Conservation (phyloP, 1,139 yeast species). For the Kodamaea ohmeri region DNA sequence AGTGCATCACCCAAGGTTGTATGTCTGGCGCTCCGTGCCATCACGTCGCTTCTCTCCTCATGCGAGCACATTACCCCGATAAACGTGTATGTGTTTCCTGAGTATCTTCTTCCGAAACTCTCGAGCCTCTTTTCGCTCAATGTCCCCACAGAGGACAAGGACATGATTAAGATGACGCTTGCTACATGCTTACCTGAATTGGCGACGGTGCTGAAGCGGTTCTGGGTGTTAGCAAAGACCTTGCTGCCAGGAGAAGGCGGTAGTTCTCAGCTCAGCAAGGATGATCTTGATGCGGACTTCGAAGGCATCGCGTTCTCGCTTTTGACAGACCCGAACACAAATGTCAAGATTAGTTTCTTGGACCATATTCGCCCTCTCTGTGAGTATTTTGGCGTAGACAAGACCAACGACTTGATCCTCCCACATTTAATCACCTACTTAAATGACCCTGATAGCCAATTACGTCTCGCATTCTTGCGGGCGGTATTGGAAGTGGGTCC, state of each 20-base stretch:
- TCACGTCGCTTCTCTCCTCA: slow-evolving; percentile 60
- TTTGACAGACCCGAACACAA: slow-evolving; percentile 64
- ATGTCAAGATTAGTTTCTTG: slow-evolving; percentile 69
- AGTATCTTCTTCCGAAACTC: slow-evolving; percentile 76
- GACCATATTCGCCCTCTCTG: slow-evolving; percentile 72
- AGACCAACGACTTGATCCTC: slow-evolving; percentile 80
- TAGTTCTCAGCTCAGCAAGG: slow-evolving; percentile 15
- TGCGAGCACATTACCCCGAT: slow-evolving; percentile 72
- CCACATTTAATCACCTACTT: slow-evolving; percentile 90
- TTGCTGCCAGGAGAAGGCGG: slow-evolving; percentile 20
- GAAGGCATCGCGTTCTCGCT: slow-evolving; percentile 64
- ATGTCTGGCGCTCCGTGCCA: slow-evolving; percentile 51
- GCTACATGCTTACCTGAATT: slow-evolving; percentile 73
- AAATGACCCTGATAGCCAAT: slow-evolving; percentile 69
- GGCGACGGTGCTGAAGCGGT: slow-evolving; percentile 59
- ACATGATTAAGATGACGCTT: slow-evolving; percentile 37
- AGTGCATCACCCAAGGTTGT: slow-evolving; percentile 47
- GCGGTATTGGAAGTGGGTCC: slow-evolving; percentile 79
- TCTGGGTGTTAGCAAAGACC: slow-evolving; percentile 63
- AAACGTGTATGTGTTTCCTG: slow-evolving; percentile 73
- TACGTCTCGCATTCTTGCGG: slow-evolving; percentile 69
- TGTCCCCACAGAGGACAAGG: slow-evolving; percentile 22
- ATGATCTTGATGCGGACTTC: slow-evolving; percentile 41
- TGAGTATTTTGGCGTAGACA: slow-evolving; percentile 79
- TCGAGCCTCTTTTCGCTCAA: slow-evolving; percentile 19